phyloP scores from a whole-genome alignment of 257 asterid species.

The Solanum appendiculatum region DNA sequence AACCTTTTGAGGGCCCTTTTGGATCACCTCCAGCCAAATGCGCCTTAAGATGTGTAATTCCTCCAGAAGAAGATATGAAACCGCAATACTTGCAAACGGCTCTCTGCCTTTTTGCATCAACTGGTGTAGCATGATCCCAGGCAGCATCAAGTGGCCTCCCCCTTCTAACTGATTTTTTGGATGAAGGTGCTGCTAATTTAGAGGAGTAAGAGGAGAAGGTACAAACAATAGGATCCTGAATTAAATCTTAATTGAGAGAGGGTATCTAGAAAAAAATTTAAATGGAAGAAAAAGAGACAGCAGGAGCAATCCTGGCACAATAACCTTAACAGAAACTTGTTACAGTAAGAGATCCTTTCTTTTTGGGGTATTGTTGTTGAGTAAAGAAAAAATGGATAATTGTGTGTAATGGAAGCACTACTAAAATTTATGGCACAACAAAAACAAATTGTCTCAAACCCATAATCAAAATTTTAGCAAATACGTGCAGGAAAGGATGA shows the following conservation, averaged over 20 bases:
- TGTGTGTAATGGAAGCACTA: neutral
- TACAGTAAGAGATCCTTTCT: neutral
- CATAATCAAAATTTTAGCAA: neutral
- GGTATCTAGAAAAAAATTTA: neutral
- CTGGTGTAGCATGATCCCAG: conserved; percentile 35
- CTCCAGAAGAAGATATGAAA: conserved; percentile 37
- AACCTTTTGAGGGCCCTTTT: conserved; percentile 19
- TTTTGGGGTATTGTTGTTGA: neutral
- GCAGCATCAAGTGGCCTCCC: conserved; percentile 27
- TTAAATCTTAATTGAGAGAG: neutral
- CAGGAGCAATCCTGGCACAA: neutral
- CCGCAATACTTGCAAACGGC: conserved; percentile 37
- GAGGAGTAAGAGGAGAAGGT: neutral
- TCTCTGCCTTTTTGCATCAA: conserved; percentile 31
- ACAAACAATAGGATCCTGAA: neutral
- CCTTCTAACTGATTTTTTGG: conserved; percentile 16
- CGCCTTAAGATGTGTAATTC: conserved; percentile 26
- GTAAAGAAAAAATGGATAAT: neutral
- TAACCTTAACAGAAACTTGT: neutral
- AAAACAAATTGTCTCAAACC: neutral
- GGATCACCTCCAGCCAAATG: conserved; percentile 48
- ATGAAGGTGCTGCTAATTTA: conserved; percentile 12
- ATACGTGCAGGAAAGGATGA: neutral
- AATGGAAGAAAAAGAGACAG: neutral
- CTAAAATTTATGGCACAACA: neutral